Evolutionary conservation across 371 early-diverging fungal genomes (phyloP).

Genomic region (Mucor racemosus): DNA sequence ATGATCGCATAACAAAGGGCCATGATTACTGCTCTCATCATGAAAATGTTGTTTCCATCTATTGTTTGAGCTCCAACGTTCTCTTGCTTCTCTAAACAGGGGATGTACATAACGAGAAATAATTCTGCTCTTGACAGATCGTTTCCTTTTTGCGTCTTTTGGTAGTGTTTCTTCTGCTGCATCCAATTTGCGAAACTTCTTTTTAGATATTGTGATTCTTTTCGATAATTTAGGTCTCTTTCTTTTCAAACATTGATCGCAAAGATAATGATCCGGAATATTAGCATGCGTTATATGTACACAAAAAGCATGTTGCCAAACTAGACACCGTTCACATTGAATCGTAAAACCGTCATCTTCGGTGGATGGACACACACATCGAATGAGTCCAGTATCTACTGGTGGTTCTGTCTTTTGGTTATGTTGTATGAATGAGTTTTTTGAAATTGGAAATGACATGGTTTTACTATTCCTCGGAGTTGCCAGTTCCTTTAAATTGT

Average conservation of each 20-base stretch:
- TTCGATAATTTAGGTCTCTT: slow-evolving; percentile 50
- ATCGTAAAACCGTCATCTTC: slow-evolving; percentile 99
- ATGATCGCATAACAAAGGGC: slow-evolving; percentile 17
- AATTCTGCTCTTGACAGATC: slow-evolving; percentile 20
- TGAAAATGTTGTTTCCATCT: slow-evolving; percentile 16
- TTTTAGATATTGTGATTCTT: slow-evolving; percentile 36
- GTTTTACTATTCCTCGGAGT: background rate
- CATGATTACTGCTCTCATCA: background rate
- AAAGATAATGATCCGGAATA: slow-evolving; percentile 77
- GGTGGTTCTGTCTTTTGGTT: background rate
- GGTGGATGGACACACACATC: slow-evolving; percentile 91
- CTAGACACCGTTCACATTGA: slow-evolving; percentile 92
- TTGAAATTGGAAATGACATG: background rate
- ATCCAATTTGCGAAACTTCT: slow-evolving; percentile 22
- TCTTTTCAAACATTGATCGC: slow-evolving; percentile 72
- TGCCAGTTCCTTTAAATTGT: slow-evolving; percentile 6
- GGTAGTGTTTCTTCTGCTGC: slow-evolving; percentile 5
- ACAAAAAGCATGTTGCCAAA: slow-evolving; percentile 96
- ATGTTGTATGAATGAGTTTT: background rate
- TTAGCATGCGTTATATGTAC: slow-evolving; percentile 45
- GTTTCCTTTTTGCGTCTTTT: slow-evolving; percentile 10
- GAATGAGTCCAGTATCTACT: slow-evolving; percentile 72
- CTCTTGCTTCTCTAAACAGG: slow-evolving; percentile 30
- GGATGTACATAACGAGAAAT: slow-evolving; percentile 27
- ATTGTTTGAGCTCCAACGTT: slow-evolving; percentile 25